Conservation (phyloP, 176 grass and related monocot genomes). For the Thinopyrum elongatum region DNA sequence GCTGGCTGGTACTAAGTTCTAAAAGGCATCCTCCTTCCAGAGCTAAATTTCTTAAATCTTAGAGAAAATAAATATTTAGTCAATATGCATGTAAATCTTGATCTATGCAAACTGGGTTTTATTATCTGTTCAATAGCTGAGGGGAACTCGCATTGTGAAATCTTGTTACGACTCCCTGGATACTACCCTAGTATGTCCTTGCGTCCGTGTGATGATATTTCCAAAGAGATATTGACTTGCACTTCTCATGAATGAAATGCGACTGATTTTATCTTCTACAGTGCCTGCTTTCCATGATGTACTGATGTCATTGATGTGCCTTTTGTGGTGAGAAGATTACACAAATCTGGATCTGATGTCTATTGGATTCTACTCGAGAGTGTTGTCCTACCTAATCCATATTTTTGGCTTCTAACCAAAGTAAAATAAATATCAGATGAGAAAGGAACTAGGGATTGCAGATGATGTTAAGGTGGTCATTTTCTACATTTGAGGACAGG, state of each 20-base stretch:
- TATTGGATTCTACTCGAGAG: neutral
- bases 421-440: conserved; percentile 49
- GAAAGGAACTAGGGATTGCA: conserved; percentile 75
- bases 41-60: neutral
- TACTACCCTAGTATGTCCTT: conserved; percentile 61
- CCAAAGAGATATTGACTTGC: neutral
- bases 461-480: conserved; percentile 19
- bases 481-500: conserved; percentile 97
- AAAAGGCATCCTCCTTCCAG: neutral
- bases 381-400: neutral
- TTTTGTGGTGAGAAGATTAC: conserved; percentile 71
- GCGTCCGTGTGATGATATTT: neutral
- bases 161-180: conserved; percentile 85
- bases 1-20: neutral
- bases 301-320: conserved; percentile 77
- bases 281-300: conserved; percentile 75
- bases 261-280: conserved; percentile 28
- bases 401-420: conserved; percentile 20
- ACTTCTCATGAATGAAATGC: neutral
- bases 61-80: neutral
- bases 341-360: conserved; percentile 79
- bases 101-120: neutral
- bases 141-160: conserved; percentile 87
- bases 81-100: neutral
- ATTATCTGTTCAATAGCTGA: conserved; percentile 61